These are phyloP conservation scores for Cotoneaster glaucophyllus DNA, from an alignment of 306 rosid genomes.

Conservation along the genomic window DNA sequence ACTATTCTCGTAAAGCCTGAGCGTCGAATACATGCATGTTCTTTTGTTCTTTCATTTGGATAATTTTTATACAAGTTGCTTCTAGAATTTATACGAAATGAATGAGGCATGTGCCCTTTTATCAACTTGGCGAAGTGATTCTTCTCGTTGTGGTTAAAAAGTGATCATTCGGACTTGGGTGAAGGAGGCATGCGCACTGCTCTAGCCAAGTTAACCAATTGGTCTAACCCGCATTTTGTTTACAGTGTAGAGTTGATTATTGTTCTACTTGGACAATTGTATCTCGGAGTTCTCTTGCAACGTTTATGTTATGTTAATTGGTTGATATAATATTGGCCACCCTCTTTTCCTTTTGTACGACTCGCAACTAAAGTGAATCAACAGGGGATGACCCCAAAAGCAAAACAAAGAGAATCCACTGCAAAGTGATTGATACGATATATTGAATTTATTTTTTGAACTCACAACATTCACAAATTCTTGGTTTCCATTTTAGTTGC, in stretches of 20 bases:
- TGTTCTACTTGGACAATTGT: background rate
- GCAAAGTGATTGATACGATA: background rate
- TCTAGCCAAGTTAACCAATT: background rate
- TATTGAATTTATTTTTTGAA: background rate
- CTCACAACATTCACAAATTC: background rate
- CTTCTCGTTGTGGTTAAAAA: background rate
- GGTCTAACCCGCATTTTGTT: background rate
- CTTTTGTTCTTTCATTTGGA: slow-evolving; percentile 6
- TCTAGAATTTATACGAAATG: background rate
- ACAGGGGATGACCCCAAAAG: background rate
- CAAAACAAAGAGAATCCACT: background rate
- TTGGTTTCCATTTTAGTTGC: background rate
- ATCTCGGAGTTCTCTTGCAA: background rate
- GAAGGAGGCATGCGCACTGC: background rate
- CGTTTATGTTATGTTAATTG: background rate
- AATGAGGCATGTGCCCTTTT: slow-evolving; percentile 6
- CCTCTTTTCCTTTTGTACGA: background rate
- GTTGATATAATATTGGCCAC: background rate
- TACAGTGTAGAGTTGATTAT: background rate
- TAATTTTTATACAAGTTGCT: background rate
- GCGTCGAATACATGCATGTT: background rate
- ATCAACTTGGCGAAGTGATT: background rate
- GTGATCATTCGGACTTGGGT: background rate
- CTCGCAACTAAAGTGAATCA: background rate
- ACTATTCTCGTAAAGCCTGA: background rate